A percentile compares a stretch with the other conserved stretches of the same genome.
Conservation (phyloP, 179 eudicot genomes). For the Carnegiea gigantea region DNA sequence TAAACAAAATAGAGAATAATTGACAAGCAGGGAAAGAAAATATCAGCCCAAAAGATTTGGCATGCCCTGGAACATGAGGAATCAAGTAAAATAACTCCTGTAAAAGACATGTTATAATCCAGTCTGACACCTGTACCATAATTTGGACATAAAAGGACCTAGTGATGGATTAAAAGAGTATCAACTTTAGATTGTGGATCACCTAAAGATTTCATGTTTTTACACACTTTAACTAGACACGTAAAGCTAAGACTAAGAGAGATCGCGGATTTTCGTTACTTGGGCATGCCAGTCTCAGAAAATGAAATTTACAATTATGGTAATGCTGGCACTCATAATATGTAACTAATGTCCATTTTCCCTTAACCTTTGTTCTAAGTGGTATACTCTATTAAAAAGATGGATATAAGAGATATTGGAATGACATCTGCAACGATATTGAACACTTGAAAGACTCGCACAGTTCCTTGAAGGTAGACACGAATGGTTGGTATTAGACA, state of each 20-base stretch:
- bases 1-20: not conserved
- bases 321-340: not conserved
- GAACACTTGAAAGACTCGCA: too few species aligned
- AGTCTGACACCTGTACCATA: slow-evolving; percentile 23
- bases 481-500: too few species aligned
- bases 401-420: too few species aligned
- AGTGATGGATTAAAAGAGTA: slow-evolving; percentile 5
- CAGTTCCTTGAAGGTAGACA: too few species aligned
- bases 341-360: not conserved
- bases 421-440: too few species aligned
- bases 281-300: not conserved
- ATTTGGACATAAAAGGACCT: slow-evolving; percentile 17
- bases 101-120: slow-evolving; percentile 3
- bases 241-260: slow-evolving; percentile 3
- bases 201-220: slow-evolving; percentile 12
- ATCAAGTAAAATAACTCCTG: slow-evolving; percentile 10
- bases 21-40: not conserved
- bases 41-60: slow-evolving; percentile 12
- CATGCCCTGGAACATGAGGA: slow-evolving; percentile 17
- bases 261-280: not conserved
- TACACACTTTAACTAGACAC: slow-evolving; percentile 2
- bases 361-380: not conserved
- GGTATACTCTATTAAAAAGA: not conserved
- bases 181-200: slow-evolving; percentile 19
- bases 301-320: not conserved